These are phyloP conservation scores for Ophiostoma fasciatum DNA, from an alignment of 2,329 filamentous ascomycete species.

Conservation along the genomic window DNA sequence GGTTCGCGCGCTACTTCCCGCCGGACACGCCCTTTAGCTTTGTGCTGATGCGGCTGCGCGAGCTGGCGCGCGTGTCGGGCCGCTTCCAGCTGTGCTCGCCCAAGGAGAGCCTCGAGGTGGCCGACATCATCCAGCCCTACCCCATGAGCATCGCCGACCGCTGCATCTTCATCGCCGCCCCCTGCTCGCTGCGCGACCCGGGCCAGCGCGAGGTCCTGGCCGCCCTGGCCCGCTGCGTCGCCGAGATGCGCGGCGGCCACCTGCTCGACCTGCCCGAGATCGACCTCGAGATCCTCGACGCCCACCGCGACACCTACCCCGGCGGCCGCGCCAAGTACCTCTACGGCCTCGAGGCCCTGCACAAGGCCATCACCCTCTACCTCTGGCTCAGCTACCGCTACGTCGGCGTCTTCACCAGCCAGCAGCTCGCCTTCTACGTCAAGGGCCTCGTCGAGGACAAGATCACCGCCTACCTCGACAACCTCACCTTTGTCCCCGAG, in stretches of 20 bases:
- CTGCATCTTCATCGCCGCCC: constrained; percentile 59
- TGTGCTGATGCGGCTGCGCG: constrained; percentile 60
- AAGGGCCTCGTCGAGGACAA: constrained; percentile 63
- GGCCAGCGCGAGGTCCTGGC: constrained; percentile 36
- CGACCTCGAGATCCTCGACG: constrained; percentile 59
- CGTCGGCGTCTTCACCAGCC: constrained; percentile 60
- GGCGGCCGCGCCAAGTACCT: constrained; percentile 41
- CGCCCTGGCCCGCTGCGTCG: constrained; percentile 55
- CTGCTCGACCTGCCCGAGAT: constrained; percentile 58
- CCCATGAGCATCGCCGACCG: constrained; percentile 59
- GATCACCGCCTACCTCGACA: constrained; percentile 49
- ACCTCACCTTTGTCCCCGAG: constrained; percentile 35
- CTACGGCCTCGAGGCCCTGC: constrained; percentile 55
- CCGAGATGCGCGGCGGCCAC: constrained; percentile 48
- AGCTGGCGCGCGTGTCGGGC: constrained; percentile 47
- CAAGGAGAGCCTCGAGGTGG: constrained; percentile 46
- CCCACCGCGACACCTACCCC: constrained; percentile 29
- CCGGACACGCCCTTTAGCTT: constrained; percentile 68
- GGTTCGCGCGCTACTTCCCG: constrained; percentile 71
- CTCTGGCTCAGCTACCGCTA: constrained; percentile 90
- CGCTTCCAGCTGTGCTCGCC: constrained; percentile 58
- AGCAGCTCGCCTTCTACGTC: constrained; percentile 62
- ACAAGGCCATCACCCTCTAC: constrained; percentile 72
- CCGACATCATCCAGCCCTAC: constrained; percentile 60
- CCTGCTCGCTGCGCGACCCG: constrained; percentile 40